Base-by-base conservation (phyloP, 2,329 filamentous ascomycete species). In the Penicillium sp. region DNA sequence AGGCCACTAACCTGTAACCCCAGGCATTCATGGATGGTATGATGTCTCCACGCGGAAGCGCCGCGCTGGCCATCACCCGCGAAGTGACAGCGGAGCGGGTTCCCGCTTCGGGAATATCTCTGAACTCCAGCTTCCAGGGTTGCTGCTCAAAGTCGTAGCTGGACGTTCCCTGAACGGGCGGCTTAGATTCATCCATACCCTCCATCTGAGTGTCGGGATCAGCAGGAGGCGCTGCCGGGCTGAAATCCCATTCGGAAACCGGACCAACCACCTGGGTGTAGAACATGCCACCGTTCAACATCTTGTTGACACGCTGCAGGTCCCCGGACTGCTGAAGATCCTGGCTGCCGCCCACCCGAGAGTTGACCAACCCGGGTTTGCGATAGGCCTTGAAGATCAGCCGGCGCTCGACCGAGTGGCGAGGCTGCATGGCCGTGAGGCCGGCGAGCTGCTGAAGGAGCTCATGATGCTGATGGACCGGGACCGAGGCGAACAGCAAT, bases 401-500 rank as follows among this genome's bases (percentile, higher is more conserved):
- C 64, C 79, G 77, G 51, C 82, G 78, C 66, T 85, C 79, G 44
- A 79, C 64, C 46, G 77, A 68, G 51, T 74, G 72, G 60, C 76
- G 74, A 35, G 84, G 83, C 64, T 84, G 83, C 76, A 83, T 82
- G 60, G 79, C 81, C 44, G 82, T 79, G 49, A 85, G 69, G 46
- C 83, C 84, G 35, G 82, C 79, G 42, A 87, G 74, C 61, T 86
- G 81, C 63, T 82, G 80, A 48, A 85, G 72, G 16, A 85, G 75
- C 67, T 83, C 82, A 64, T 80, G 74, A 73, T 85, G 81, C 62
- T 83, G 81, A 35, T 76, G 69, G 30, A 71, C 67, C 9, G 82
- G 77, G 50, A 86, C 76, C 63, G 82, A 79, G 61, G 80, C 82
- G 70, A 81, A 84, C 41, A 86, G 77, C 43, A 83, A 72, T 59